Base-by-base conservation (phyloP, 116 monocot genomes). In the Phalaenopsis hybrid region DNA sequence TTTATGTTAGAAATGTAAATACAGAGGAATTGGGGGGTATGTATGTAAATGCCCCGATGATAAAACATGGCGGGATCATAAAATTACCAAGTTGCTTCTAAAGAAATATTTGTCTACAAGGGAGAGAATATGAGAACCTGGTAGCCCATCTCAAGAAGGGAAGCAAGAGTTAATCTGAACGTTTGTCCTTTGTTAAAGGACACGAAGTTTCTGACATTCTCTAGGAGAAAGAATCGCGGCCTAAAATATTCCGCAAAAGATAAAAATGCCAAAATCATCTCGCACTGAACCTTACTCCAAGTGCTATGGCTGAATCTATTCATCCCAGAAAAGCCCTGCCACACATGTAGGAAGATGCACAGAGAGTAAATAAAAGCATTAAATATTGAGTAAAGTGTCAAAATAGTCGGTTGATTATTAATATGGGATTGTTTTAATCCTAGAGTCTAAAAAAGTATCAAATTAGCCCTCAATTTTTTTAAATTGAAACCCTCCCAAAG, bases 211-310 rank as follows among this genome's bases (percentile, higher is more conserved):
- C 95, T 89, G 44, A 98, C 98, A 79, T 98, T 98, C 76, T 98
- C 98, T 75, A 98, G 79, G 80, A 98, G 95, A 76, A 98, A 98
- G 81, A 90, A 98, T 50, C 86, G 82, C 21, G 95, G 98, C 25
- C 95, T 80, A 69, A 98, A 98, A 88, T 93, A 92, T 57, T 98
- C 98, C 74, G 90, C 98, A 85, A 95, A 98, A 72, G 98, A 98
- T 75, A 98, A 51, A 78, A 98, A 98, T 48, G 93, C 98, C 78
- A 98, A 81, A 75, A 98, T 93, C 98, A 98, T 98, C 86, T 98
- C 98, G 33, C 98, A 98, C 81, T 98, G 98, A 8, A 98, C 98
- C 82, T 95, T 95, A 83, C 98, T 98, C 98, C 98, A 98, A 25
- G 88, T 87, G 86, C 95, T 90, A 69, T 91, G 87, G 79, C 86